Percentiles rank a stretch among this genome's conserved stretches.
Conservation (phyloP, 805 yeast species). For the Lipomyces mesembrius region DNA sequence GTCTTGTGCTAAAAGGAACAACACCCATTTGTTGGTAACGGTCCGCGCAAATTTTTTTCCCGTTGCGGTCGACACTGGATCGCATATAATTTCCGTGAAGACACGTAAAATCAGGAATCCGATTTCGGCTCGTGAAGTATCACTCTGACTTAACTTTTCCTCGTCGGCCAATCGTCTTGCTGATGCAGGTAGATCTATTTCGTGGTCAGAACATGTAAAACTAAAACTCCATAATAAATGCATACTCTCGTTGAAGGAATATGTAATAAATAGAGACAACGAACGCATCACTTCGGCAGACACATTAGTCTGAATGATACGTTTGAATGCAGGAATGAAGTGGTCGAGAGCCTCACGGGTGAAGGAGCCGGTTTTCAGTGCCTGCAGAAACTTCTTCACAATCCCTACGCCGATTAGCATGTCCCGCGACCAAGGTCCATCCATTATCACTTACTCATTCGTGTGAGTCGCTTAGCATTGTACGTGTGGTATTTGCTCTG, state of each 20-base stretch:
- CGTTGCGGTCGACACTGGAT: conserved; percentile 45
- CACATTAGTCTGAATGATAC: conserved; percentile 54
- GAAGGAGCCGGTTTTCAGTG: conserved; percentile 52
- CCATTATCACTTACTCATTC: conserved; percentile 53
- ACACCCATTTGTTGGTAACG: conserved; percentile 67
- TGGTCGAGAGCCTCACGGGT: conserved; percentile 48
- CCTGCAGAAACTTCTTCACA: conserved; percentile 54
- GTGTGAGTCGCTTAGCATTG: conserved; percentile 59
- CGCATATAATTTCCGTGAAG: conserved; percentile 51
- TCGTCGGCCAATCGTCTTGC: conserved; percentile 23
- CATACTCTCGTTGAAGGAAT: conserved; percentile 47
- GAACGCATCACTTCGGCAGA: conserved; percentile 60
- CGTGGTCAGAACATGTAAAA: neutral
- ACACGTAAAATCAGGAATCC: conserved; percentile 46
- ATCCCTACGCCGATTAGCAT: conserved; percentile 37
- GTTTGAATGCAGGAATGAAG: conserved; percentile 49
- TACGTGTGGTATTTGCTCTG: conserved; percentile 56
- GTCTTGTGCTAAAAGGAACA: conserved; percentile 56
- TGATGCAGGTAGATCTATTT: neutral
- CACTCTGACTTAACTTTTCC: conserved; percentile 19
- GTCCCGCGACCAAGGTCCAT: conserved; percentile 35
- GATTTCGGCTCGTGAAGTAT: conserved; percentile 37
- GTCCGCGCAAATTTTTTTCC: conserved; percentile 56
- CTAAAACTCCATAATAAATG: neutral
- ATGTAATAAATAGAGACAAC: conserved; percentile 57